Percentiles rank a stretch among this genome's conserved stretches.
Evolutionary conservation across 352 stramenopile species (phyloP).

Genomic region (Nothophytophthora sp.): DNA sequence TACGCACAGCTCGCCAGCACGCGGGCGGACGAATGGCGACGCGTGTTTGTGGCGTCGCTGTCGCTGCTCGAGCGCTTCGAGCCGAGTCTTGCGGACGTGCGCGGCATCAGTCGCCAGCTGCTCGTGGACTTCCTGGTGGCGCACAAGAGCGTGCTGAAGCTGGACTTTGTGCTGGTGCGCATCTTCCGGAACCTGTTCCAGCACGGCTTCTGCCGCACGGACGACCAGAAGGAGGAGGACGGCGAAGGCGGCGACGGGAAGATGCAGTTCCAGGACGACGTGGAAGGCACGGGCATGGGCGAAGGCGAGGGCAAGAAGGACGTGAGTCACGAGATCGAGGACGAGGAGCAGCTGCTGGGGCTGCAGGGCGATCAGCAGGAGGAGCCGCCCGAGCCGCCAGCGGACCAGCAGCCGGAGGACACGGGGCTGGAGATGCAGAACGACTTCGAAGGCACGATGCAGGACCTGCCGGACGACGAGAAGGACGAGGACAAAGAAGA

Average conservation of each 20-base stretch:
- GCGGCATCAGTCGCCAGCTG: conserved; percentile 79
- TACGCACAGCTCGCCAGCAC: conserved; percentile 39
- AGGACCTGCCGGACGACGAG: conserved; percentile 95
- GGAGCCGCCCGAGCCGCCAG: conserved; percentile 73
- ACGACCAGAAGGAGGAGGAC: conserved; percentile 91
- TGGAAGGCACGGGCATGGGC: conserved; percentile 99
- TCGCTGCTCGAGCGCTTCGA: conserved; percentile 61
- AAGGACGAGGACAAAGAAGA: conserved; percentile 88
- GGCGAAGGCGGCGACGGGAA: conserved; percentile 83
- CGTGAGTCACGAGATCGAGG: conserved; percentile 99
- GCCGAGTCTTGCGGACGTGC: conserved; percentile 60
- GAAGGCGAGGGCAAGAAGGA: conserved; percentile 99
- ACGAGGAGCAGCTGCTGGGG: conserved; percentile 99
- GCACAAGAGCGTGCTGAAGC: conserved; percentile 93
- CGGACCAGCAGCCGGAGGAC: conserved; percentile 93
- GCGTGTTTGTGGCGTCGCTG: conserved; percentile 45
- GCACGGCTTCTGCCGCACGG: conserved; percentile 94
- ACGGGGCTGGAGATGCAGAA: conserved; percentile 99
- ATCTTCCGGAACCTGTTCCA: conserved; percentile 97
- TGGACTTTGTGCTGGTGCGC: conserved; percentile 95
- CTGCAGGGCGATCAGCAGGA: conserved; percentile 93
- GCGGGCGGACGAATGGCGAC: conserved; percentile 25
- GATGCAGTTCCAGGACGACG: conserved; percentile 98
- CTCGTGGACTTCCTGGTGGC: conserved; percentile 77
- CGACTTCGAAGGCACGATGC: conserved; percentile 99